Evolutionary conservation across 83 land plant genomes (phyloP), one percentile per base, ranked within the genome.

Genomic region (Picea engelmannii): DNA sequence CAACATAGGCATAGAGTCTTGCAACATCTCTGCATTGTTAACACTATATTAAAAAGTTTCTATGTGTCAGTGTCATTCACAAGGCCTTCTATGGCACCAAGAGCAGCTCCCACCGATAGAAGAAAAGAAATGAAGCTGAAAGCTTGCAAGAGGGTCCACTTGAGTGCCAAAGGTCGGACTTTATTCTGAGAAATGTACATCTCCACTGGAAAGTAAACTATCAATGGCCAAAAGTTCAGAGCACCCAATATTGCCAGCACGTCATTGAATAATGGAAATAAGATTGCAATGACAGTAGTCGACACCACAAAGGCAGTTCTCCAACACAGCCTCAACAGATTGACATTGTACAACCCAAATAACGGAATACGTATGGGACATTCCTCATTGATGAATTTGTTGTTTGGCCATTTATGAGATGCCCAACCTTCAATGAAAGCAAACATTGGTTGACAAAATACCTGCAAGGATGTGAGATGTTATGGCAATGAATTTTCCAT

Each of bases 231-330:
- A 66, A 96, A 96, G 55, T 87, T 92, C 38, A 92, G 27, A 23
- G 98, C 98, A 16, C 98, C 98, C 65, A 94, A 27, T 21, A 96
- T 44, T 16, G 92, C 98, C 78, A 96, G 62, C 0, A 96, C 90
- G 40, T 87, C 83, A 79, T 96, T 96, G 93, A 94, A 96, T 82
- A 91, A 96, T 38, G 98, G 98, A 35, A 94, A 90, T 11, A 92
- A 15, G 87, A 96, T 87, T 3, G 97, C 91, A 23, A 96, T 27
- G 2, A 62, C 89, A 12, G 94, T 94, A 12, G 94, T 91, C 4
- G 88, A 83, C 11, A 81, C 66, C 17, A 92, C 98, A 66, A 90
- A 94, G 0, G 80, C 66, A 2, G 94, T 87, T 70, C 98, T 82
- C 78, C 89, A 94, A 59, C 85, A 86, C 61, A 96, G 55, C 69